Evolutionary conservation across 2,329 filamentous ascomycete genomes (phyloP).

Genomic region (Penicillium sp.): DNA sequence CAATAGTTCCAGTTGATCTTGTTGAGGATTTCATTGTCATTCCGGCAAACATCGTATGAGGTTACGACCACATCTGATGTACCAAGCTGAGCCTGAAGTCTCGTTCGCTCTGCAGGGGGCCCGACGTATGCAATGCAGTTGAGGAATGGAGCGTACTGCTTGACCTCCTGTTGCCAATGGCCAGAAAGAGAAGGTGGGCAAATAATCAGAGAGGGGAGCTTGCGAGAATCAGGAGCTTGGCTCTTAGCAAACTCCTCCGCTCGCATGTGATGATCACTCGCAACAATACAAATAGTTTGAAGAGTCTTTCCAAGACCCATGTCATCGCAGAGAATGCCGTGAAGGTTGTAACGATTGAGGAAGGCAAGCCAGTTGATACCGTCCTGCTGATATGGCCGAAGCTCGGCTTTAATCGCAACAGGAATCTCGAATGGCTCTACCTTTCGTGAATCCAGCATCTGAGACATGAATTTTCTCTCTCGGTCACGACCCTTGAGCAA

Average conservation of each 20-base stretch:
- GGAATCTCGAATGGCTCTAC: conserved; percentile 92
- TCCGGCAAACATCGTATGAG: conserved; percentile 96
- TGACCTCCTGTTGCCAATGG: conserved; percentile 98
- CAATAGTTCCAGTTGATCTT: conserved; percentile 95
- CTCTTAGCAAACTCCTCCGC: conserved; percentile 88
- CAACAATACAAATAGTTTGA: conserved; percentile 96
- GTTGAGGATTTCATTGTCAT: conserved; percentile 82
- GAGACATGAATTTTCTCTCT: conserved; percentile 93
- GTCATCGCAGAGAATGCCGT: conserved; percentile 97
- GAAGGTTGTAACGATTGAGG: conserved; percentile 95
- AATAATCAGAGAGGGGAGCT: conserved; percentile 86
- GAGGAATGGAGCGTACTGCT: conserved; percentile 92
- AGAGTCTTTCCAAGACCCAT: conserved; percentile 98
- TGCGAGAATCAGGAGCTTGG: conserved; percentile 72
- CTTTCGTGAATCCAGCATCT: conserved; percentile 95
- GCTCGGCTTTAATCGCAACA: conserved; percentile 93
- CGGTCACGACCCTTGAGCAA: conserved; percentile 86
- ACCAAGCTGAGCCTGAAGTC: conserved; percentile 67
- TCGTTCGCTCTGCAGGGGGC: conserved; percentile 75
- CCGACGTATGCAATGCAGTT: conserved; percentile 88
- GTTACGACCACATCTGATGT: conserved; percentile 92
- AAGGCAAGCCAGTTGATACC: conserved; percentile 99
- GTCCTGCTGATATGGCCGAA: conserved; percentile 96
- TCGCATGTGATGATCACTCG: conserved; percentile 92
- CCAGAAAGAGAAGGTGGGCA: conserved; percentile 95